These are phyloP conservation scores for Suhomyces pyralidae DNA, from an alignment of 805 yeast genomes.

Conservation along the genomic window DNA sequence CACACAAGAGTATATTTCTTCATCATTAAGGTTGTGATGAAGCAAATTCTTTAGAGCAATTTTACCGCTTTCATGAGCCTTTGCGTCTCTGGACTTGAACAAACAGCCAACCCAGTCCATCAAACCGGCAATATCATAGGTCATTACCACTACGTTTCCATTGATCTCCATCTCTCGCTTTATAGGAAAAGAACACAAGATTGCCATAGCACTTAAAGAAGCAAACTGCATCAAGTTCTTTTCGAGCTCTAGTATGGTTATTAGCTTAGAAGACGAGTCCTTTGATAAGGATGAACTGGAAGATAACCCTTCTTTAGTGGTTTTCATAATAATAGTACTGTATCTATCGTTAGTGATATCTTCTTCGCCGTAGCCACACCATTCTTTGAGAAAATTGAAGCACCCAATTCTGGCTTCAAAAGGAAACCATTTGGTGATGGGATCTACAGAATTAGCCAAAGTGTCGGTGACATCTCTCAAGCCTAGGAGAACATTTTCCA, in stretches of 20 bases:
- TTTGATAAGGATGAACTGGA: conserved; percentile 40
- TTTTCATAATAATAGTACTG: conserved; percentile 47
- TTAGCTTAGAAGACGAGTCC: background rate
- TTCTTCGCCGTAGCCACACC: conserved; percentile 89
- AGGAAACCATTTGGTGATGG: conserved; percentile 59
- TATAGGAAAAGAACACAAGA: conserved; percentile 73
- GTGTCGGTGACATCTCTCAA: conserved; percentile 36
- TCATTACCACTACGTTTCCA: conserved; percentile 48
- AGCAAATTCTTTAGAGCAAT: conserved; percentile 70
- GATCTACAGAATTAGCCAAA: background rate
- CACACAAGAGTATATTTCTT: conserved; percentile 54
- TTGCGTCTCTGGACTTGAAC: conserved; percentile 55
- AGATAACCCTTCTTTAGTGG: conserved; percentile 30
- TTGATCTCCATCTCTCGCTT: conserved; percentile 45
- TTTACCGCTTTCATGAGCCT: conserved; percentile 60
- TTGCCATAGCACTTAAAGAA: conserved; percentile 81
- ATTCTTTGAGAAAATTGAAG: conserved; percentile 78
- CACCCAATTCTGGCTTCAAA: conserved; percentile 83
- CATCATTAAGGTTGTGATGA: conserved; percentile 52
- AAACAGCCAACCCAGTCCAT: conserved; percentile 81
- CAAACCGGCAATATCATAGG: conserved; percentile 68
- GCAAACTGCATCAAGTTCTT: conserved; percentile 65
- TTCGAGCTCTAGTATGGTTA: conserved; percentile 68
- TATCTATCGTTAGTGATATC: conserved; percentile 68
- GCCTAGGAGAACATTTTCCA: conserved; percentile 71